Percentiles rank a stretch among this genome's conserved stretches.
Evolutionary conservation across 306 rosid species (phyloP).

Genomic region (Inga laurina): DNA sequence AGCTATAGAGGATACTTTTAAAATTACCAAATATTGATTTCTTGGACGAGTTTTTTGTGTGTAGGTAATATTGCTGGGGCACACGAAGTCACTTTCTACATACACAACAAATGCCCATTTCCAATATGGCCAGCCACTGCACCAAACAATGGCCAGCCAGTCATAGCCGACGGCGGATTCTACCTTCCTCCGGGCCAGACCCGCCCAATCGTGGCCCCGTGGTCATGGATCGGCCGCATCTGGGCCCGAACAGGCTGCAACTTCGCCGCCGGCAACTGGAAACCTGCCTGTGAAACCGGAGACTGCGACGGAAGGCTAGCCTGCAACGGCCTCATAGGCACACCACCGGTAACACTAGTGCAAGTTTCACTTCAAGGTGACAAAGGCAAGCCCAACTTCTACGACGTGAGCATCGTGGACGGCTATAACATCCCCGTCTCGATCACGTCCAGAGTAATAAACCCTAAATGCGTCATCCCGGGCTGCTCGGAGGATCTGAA

Average conservation of each 20-base stretch:
- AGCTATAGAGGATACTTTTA: too few species aligned
- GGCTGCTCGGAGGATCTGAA: slow-evolving; percentile 70
- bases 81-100: slow-evolving; percentile 49
- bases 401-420: slow-evolving; percentile 84
- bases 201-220: slow-evolving; percentile 47
- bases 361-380: slow-evolving; percentile 66
- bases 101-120: slow-evolving; percentile 74
- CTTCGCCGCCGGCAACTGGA: slow-evolving; percentile 43
- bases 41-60: background rate
- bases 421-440: slow-evolving; percentile 79
- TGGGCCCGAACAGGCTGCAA: slow-evolving; percentile 92
- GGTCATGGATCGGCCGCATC: slow-evolving; percentile 88
- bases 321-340: slow-evolving; percentile 81
- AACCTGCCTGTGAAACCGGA: slow-evolving; percentile 75
- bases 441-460: slow-evolving; percentile 32
- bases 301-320: slow-evolving; percentile 80
- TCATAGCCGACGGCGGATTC: slow-evolving; percentile 86
- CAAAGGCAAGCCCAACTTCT: slow-evolving; percentile 56
- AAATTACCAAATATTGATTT: background rate
- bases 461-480: slow-evolving; percentile 49
- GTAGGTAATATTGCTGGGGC: slow-evolving; percentile 51
- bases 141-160: slow-evolving; percentile 67
- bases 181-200: slow-evolving; percentile 62
- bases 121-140: slow-evolving; percentile 96
- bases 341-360: slow-evolving; percentile 79